Base-by-base conservation (phyloP, 495 filamentous ascomycete species). In the Bombardia bombarda region DNA sequence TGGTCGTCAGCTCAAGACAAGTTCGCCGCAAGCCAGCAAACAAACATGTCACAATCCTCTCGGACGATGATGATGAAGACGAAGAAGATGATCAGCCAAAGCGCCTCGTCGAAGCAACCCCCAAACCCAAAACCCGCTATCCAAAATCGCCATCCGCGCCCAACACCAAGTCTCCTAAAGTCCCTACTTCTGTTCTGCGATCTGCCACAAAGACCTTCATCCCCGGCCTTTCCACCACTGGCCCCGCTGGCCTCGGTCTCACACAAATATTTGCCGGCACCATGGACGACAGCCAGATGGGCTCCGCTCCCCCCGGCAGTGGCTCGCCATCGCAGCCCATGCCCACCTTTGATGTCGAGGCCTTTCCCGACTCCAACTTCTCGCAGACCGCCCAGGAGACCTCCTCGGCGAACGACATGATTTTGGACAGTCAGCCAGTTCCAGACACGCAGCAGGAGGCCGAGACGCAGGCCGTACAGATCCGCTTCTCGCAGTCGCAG, bases 261-360 rank as follows among this genome's bases (percentile, higher is more conserved):
- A 95, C 88, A 4, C 90, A 96, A 58, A 86, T 87, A 40, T 96
- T 95, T 59, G 83, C 84, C n/a, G 87, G 86, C 20, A 96, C 90
- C 2, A 82, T 96, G 75, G 85, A 81, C 37, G 77, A 85, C 24
- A 78, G 75, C 44, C 65, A 72, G 57, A 49, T 42, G 37, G 63
- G 55, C 9, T 51, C 53, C 5, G 47, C 49, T 4, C 40, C 47
- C 21, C 45, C 45, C 12, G 31, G 38, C n/a, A n/a, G n/a, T n/a
- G 34, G 28, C 26, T 65, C 60, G 2, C 63, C 67, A n/a, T 43
- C 55, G 6, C 55, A 61, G 20, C 63, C 67, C 4, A 60, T 60
- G 46, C 68, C 70, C 4, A 67, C 59, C 19, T 42, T 42, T 23
- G 38, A 31, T 33, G 45, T 43, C 24, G 55, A 55, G 5, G 42